Conservation (phyloP, 2,329 filamentous ascomycete genomes). For the Ophiostoma sp. region DNA sequence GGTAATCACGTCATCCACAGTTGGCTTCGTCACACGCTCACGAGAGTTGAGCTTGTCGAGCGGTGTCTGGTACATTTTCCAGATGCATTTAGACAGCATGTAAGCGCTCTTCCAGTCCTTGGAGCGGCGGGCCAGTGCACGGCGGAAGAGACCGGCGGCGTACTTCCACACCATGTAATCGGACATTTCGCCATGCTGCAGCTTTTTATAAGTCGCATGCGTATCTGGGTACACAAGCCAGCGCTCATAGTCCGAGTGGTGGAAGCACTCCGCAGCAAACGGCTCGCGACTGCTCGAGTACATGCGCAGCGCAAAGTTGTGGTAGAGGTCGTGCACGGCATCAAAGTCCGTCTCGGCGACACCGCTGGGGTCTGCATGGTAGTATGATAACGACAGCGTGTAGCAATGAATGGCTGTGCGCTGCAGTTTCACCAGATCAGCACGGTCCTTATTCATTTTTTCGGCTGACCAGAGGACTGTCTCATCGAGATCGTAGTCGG, state of each 20-base stretch:
- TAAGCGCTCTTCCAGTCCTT: constrained; percentile 56
- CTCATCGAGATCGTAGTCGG: constrained; percentile 83
- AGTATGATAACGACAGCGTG: constrained; percentile 55
- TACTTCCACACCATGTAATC: constrained; percentile 59
- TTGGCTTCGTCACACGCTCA: constrained; percentile 38
- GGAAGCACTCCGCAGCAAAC: constrained; percentile 58
- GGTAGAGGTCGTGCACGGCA: constrained; percentile 53
- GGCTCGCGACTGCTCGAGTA: constrained; percentile 59
- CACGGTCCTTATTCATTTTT: constrained; percentile 79
- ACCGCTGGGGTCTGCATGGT: constrained; percentile 38
- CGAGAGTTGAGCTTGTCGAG: constrained; percentile 41
- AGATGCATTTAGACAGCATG: constrained; percentile 58
- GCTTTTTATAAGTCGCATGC: constrained; percentile 48
- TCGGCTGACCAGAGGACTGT: constrained; percentile 83
- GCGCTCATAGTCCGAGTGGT: constrained; percentile 51
- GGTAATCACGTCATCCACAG: constrained; percentile 41
- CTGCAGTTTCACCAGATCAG: constrained; percentile 69
- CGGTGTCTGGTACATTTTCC: constrained; percentile 57
- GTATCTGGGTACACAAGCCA: constrained; percentile 51
- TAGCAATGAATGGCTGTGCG: constrained; percentile 79
- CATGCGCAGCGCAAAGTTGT: constrained; percentile 57
- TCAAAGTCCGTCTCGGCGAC: constrained; percentile 45
- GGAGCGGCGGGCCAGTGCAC: constrained; percentile 50
- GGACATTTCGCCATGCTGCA: constrained; percentile 52
- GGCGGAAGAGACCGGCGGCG: constrained; percentile 51